Evolutionary conservation across 345 rosid species (phyloP).

Genomic region (Melaleuca alternifolia): DNA sequence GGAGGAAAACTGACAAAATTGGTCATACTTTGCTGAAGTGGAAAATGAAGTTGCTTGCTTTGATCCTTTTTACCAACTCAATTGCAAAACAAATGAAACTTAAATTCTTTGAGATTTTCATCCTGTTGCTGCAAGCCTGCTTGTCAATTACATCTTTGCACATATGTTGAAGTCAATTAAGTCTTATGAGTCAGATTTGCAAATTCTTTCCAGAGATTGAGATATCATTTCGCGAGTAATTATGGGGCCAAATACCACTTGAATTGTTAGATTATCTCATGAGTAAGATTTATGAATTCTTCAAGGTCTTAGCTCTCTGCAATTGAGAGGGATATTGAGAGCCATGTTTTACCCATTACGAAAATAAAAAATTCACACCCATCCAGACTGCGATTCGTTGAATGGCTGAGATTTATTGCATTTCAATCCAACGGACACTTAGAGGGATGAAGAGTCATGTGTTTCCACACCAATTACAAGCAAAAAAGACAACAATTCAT

Average conservation of each 20-base stretch:
- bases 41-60: background rate
- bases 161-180: background rate
- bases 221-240: background rate
- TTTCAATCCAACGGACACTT: too few relatives aligned
- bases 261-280: background rate
- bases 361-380: too few relatives aligned
- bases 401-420: too few relatives aligned
- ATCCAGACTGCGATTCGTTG: too few relatives aligned
- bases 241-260: too few relatives aligned
- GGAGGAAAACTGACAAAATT: background rate
- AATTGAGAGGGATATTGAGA: too few relatives aligned
- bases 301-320: too few relatives aligned
- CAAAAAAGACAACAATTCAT: too few relatives aligned
- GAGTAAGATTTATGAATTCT: too few relatives aligned
- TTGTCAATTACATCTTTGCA: background rate
- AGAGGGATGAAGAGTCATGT: too few relatives aligned
- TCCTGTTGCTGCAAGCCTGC: background rate
- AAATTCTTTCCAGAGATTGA: rapidly evolving
- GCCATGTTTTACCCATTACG: too few relatives aligned
- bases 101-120: background rate
- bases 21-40: background rate
- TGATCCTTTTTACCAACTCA: background rate
- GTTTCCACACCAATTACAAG: too few relatives aligned
- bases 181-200: background rate
- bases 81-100: background rate